Percentiles rank a stretch among this genome's conserved stretches.
Evolutionary conservation across 129 eudicot species (phyloP).

Genomic region (sunflower (Helianthus annuus)): DNA sequence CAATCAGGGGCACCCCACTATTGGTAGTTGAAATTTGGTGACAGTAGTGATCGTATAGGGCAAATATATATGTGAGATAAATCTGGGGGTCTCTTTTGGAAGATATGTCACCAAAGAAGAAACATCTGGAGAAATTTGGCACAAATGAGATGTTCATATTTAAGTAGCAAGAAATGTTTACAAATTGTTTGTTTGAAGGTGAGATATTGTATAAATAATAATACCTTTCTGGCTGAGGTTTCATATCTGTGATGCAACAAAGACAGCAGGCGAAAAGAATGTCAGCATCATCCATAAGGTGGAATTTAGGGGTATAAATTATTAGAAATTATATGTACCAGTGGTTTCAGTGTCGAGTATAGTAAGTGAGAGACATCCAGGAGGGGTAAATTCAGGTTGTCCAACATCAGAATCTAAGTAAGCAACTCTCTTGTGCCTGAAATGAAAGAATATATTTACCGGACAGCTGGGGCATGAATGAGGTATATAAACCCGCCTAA

Average conservation of each 20-base stretch:
- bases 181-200: not conserved
- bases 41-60: slow-evolving; percentile 67
- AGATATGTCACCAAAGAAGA: slow-evolving; percentile 91
- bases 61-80: slow-evolving; percentile 53
- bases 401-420: slow-evolving; percentile 98
- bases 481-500: too few relatives aligned
- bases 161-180: not conserved
- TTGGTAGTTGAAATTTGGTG: slow-evolving; percentile 16
- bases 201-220: not conserved
- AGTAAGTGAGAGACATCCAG: slow-evolving; percentile 89
- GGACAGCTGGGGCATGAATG: not conserved
- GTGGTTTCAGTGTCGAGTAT: slow-evolving; percentile 60
- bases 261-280: slow-evolving; percentile 15
- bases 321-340: slow-evolving; percentile 38
- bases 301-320: not conserved
- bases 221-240: slow-evolving; percentile 84
- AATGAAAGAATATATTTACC: not conserved
- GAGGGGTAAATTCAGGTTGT: slow-evolving; percentile 95
- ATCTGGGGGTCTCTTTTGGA: slow-evolving; percentile 80
- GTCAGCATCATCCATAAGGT: slow-evolving; percentile 17
- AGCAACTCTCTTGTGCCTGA: slow-evolving; percentile 82
- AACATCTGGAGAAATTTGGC: slow-evolving; percentile 60
- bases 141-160: not conserved
- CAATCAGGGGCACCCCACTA: slow-evolving; percentile 64
- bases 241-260: slow-evolving; percentile 51